phyloP scores from a whole-genome alignment of 2,329 filamentous ascomycete genomes.

The Bipolaris sorokiniana region DNA sequence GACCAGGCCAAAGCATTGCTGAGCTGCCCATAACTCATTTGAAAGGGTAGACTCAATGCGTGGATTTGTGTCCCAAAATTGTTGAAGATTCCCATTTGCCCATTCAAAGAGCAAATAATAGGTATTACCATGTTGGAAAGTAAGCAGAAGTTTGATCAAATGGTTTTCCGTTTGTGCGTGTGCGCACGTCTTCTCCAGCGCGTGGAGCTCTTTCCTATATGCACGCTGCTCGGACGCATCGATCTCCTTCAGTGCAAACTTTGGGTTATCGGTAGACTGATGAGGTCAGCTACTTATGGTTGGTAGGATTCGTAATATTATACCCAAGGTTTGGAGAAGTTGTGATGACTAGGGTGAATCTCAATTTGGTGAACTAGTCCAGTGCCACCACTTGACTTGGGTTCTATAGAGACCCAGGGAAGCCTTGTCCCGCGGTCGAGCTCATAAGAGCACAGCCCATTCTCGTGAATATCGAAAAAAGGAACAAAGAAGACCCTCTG shows the following conservation, averaged over 20 bases:
- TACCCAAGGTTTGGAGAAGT: background rate
- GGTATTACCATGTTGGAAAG: background rate
- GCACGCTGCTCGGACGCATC: background rate
- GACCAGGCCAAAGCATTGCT: background rate
- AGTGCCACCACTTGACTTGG: background rate
- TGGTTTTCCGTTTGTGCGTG: background rate
- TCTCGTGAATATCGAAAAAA: background rate
- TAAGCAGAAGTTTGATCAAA: background rate
- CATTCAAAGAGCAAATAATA: background rate
- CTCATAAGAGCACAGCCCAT: background rate
- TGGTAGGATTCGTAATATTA: no score
- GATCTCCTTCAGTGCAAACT: background rate
- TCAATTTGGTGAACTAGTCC: background rate
- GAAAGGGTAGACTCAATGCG: background rate
- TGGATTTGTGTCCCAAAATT: background rate
- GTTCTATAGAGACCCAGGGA: background rate
- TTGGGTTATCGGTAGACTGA: background rate
- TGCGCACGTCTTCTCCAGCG: background rate
- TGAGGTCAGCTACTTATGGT: background rate
- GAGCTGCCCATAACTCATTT: background rate
- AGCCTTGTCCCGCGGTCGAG: background rate
- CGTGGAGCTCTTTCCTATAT: background rate
- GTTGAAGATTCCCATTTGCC: background rate
- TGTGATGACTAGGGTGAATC: background rate
- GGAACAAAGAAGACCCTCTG: background rate